phyloP scores from a whole-genome alignment of 768 basidiomycete genomes.

The Gymnopilus junonius region DNA sequence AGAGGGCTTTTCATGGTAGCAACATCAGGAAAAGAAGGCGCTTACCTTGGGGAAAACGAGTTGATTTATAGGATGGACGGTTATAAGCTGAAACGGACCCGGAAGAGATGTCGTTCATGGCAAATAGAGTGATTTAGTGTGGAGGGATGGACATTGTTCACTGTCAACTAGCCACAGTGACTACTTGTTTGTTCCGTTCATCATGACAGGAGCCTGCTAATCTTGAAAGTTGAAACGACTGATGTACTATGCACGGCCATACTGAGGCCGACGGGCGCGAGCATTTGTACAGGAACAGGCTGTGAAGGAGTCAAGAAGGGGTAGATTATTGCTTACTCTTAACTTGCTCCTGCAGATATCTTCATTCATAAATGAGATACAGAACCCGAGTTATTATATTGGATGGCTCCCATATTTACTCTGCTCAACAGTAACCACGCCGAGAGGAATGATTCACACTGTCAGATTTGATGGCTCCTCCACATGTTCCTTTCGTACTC shows the following conservation, averaged over 20 bases:
- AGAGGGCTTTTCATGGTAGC: constrained; percentile 35
- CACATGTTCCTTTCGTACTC: background rate
- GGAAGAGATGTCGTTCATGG: constrained; percentile 20
- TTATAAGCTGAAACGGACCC: constrained; percentile 7
- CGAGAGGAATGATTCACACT: background rate
- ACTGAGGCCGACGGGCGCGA: background rate
- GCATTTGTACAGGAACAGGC: background rate
- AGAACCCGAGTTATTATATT: background rate
- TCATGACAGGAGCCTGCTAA: background rate
- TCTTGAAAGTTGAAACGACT: background rate
- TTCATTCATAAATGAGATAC: background rate
- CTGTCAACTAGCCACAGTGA: constrained; percentile 1
- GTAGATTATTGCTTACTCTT: too few relatives aligned
- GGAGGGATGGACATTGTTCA: constrained; percentile 3
- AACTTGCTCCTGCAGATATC: background rate
- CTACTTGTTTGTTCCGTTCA: constrained; percentile 3
- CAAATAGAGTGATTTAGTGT: constrained; percentile 13
- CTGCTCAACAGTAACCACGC: constrained; percentile 1
- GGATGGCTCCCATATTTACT: background rate
- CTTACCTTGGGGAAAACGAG: constrained; percentile 17
- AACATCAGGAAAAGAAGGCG: constrained; percentile 15
- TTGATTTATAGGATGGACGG: constrained; percentile 25
- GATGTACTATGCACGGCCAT: background rate
- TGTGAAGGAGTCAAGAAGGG: background rate
- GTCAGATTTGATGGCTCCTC: background rate